A percentile compares a stretch with the other conserved stretches of the same genome.
phyloP scores from a whole-genome alignment of 2,329 filamentous ascomycete species.

The Amauroascus verrucosus region DNA sequence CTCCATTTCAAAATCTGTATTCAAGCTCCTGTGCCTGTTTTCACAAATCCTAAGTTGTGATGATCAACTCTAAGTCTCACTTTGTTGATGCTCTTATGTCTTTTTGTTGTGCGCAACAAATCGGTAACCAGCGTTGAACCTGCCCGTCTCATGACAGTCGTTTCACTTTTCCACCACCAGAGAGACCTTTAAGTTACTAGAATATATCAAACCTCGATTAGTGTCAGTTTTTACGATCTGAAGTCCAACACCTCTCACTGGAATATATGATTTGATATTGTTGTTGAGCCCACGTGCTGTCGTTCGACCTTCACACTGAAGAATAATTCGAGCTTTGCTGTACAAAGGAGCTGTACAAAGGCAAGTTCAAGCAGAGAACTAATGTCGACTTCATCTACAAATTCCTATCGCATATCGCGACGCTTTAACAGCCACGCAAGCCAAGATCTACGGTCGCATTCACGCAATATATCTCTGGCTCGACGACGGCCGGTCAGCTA shows the following conservation, averaged over 20 bases:
- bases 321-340: not conserved
- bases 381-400: slow-evolving; percentile 41
- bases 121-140: not conserved
- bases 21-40: not conserved
- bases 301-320: not conserved
- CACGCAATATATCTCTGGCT: slow-evolving; percentile 35
- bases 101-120: not conserved
- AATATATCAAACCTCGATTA: no score
- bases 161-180: not conserved
- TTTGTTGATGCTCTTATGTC: not conserved
- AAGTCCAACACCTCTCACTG: not conserved
- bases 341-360: not conserved
- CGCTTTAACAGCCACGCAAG: slow-evolving; percentile 35
- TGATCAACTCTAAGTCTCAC: not conserved
- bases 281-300: not conserved
- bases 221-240: not conserved
- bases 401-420: slow-evolving; percentile 38
- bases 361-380: not conserved
- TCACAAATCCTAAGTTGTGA: not conserved
- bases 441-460: slow-evolving; percentile 35
- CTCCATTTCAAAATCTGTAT: not conserved
- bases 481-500: slow-evolving; percentile 37
- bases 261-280: not conserved
- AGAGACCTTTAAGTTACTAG: no score
- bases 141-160: not conserved